Evolutionary conservation across 73 alveolate genomes (phyloP), one percentile per base, ranked within the genome.

Genomic region (Symbiodinium pilosum): DNA sequence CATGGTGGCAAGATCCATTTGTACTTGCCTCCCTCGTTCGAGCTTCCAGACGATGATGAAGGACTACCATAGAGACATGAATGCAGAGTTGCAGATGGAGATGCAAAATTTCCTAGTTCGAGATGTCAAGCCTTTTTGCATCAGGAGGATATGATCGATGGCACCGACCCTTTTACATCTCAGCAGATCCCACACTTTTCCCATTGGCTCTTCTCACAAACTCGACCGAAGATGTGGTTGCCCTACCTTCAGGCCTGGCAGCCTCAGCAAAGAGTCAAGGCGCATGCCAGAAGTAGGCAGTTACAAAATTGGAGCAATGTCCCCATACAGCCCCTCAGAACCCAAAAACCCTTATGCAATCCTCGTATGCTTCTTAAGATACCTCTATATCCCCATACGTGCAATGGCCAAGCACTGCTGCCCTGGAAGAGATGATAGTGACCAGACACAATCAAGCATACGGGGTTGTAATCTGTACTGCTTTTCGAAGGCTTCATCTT

Each of bases 101-200:
- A 38, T 77, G 54, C n/a, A 30, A 6, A 77, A 6, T 36, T 1
- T 43, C 0, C 39, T 30, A 20, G 43, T 32, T 75, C 51, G 18
- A 0, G n/a, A 14, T 20, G 51, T 12, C 28, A n/a, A n/a, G n/a
- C n/a, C n/a, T n/a, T n/a, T n/a, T n/a, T n/a, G n/a, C 68, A 7
- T 32, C 54, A 42, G 24, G 30, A 88, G 95, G 95, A 88, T 64
- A 88, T 68, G 95, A 84, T n/a, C 95, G 95, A 69, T 40, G 40
- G 71, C 73, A 88, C 95, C 34, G 71, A 40, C 68, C 52, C 16
- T 88, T 88, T 43, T 56, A 88, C 86, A 38, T 28, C 26, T 88
- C 95, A 20, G 95, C 81, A 39, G 73, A 88, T 84, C 86, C 95
- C 0, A 34, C 68, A 36, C 36, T 88, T 26, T 88, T 88, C 87